These are phyloP conservation scores for Candida sanyaensis DNA, from an alignment of 1,139 yeast genomes.

Conservation along the genomic window DNA sequence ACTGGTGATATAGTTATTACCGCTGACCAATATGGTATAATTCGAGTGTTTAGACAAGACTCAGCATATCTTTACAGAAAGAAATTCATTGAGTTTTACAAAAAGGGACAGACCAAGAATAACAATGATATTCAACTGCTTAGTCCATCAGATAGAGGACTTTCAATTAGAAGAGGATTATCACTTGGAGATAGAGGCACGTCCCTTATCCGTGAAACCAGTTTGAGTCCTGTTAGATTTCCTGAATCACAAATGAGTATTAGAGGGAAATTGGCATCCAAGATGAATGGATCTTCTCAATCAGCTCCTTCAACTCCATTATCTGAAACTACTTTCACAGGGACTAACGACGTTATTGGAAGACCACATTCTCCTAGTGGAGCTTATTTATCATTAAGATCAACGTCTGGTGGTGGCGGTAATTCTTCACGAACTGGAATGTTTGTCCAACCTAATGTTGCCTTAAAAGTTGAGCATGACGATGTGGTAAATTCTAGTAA, in stretches of 20 bases:
- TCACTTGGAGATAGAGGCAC: conserved; percentile 2
- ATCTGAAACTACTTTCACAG: background rate
- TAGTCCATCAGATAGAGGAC: conserved; percentile 1
- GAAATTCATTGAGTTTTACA: conserved; percentile 17
- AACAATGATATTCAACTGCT: conserved; percentile 6
- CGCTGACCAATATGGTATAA: conserved; percentile 72
- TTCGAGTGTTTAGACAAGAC: conserved; percentile 81
- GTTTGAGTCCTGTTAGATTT: conserved; percentile 9
- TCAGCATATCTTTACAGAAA: conserved; percentile 50
- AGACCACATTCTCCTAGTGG: background rate
- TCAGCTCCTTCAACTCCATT: background rate
- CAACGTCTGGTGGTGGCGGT: background rate
- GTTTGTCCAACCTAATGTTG: conserved; percentile 8
- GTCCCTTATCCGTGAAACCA: background rate
- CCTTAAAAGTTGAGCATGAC: conserved; percentile 8
- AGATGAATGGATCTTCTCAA: background rate
- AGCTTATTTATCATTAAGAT: background rate
- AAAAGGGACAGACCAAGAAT: conserved; percentile 11
- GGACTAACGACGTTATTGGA: background rate
- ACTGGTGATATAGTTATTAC: conserved; percentile 63
- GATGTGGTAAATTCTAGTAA: background rate
- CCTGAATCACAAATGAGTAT: conserved; percentile 7
- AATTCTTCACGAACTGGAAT: conserved; percentile 1
- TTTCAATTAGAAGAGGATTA: conserved; percentile 6
- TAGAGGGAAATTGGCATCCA: conserved; percentile 8